Conservation (phyloP, 2,329 filamentous ascomycete genomes). For the Tolypocladium endophyticum region DNA sequence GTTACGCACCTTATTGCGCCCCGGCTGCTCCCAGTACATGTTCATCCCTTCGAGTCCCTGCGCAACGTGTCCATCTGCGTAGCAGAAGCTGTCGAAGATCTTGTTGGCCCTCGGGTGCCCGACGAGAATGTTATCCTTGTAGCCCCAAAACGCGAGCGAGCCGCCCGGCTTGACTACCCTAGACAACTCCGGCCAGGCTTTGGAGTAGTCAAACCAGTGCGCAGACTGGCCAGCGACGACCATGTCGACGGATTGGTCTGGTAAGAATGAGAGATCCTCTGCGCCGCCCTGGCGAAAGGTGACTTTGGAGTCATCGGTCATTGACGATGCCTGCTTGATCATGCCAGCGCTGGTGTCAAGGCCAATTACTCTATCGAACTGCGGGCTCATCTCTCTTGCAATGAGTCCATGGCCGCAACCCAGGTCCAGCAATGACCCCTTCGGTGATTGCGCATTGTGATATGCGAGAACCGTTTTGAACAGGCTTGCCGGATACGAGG, state of each 20-base stretch:
- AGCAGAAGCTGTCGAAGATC: slow-evolving; percentile 45
- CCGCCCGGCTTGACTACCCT: slow-evolving; percentile 44
- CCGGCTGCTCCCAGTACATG: slow-evolving; percentile 51
- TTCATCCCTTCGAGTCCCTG: slow-evolving; percentile 40
- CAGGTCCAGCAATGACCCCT: slow-evolving; percentile 40
- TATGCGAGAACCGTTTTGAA: slow-evolving; percentile 43
- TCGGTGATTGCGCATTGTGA: slow-evolving; percentile 28
- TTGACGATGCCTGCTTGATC: slow-evolving; percentile 37
- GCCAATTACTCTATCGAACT: slow-evolving; percentile 40
- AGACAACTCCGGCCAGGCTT: slow-evolving; percentile 43
- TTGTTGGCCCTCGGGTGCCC: slow-evolving; percentile 38
- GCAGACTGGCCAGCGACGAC: slow-evolving; percentile 44
- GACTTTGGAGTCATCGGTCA: slow-evolving; percentile 32
- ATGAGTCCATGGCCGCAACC: slow-evolving; percentile 53
- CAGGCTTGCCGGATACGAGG: slow-evolving; percentile 44
- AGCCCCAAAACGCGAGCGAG: slow-evolving; percentile 55
- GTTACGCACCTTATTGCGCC: slow-evolving; percentile 41
- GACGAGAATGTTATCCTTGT: slow-evolving; percentile 52
- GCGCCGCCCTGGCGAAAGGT: slow-evolving; percentile 38
- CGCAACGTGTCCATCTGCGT: slow-evolving; percentile 34
- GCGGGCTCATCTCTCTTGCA: slow-evolving; percentile 39
- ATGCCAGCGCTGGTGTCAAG: slow-evolving; percentile 49
- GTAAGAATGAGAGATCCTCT: slow-evolving; percentile 42
- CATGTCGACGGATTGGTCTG: slow-evolving; percentile 39
- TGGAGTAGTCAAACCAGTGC: slow-evolving; percentile 54